Conservation (phyloP, 805 yeast species). For the Wickerhamiella galacta region DNA sequence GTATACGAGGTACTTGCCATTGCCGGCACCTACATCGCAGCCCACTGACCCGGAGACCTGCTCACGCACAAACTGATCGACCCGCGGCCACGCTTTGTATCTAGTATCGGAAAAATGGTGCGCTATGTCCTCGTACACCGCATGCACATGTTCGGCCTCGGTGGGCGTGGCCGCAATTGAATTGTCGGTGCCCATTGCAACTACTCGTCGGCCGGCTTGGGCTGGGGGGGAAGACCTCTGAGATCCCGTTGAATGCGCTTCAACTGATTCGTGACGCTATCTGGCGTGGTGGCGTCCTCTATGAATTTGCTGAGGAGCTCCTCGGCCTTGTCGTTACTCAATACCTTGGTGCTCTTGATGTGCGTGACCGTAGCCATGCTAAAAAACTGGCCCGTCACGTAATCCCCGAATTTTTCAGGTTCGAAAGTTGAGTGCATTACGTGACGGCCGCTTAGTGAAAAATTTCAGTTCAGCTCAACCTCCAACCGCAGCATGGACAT, state of each 20-base stretch:
- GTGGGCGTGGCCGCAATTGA: conserved; percentile 23
- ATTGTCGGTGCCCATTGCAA: no score
- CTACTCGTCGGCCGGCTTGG: neutral
- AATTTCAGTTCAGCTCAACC: neutral
- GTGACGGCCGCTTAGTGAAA: no score
- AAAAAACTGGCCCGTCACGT: no score
- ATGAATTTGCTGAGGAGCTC: conserved; percentile 15
- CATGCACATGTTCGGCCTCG: conserved; percentile 71
- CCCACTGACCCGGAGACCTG: conserved; percentile 49
- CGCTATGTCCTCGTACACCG: conserved; percentile 88
- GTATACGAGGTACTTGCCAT: conserved; percentile 79
- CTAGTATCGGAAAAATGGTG: conserved; percentile 84
- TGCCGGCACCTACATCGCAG: conserved; percentile 92
- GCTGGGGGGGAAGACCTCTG: conserved; percentile 57
- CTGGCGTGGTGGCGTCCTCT: conserved; percentile 23
- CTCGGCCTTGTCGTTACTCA: conserved; percentile 15
- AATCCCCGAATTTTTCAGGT: no score
- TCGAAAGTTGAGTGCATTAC: no score
- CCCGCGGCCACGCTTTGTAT: conserved; percentile 97
- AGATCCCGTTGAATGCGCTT: conserved; percentile 61
- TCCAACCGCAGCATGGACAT: conserved; percentile 14
- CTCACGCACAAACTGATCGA: conserved; percentile 43
- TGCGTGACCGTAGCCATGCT: conserved; percentile 13
- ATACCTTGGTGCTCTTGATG: conserved; percentile 8
- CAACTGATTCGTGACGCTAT: conserved; percentile 41